phyloP scores from a whole-genome alignment of 2,329 filamentous ascomycete species.

The Phoma sp. region DNA sequence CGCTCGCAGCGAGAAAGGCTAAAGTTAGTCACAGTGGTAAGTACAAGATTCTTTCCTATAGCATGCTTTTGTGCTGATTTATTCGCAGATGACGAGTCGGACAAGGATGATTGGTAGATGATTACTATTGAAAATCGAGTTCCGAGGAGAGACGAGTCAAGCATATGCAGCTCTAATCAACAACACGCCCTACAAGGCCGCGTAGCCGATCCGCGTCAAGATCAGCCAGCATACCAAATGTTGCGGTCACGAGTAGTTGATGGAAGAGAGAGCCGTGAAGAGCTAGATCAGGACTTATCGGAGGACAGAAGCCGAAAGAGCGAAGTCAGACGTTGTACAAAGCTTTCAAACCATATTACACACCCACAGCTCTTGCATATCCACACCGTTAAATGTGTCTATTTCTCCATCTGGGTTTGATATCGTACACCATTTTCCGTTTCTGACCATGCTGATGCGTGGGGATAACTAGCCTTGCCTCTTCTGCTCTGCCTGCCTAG shows the following conservation, averaged over 20 bases:
- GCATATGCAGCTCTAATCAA: neutral
- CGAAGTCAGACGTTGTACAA: constrained; percentile 3
- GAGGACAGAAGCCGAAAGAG: neutral
- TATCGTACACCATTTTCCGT: neutral
- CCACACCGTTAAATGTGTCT: neutral
- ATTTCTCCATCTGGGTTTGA: neutral
- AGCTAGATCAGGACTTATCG: neutral
- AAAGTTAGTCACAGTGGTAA: constrained; percentile 95
- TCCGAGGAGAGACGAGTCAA: neutral
- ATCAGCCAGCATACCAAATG: neutral
- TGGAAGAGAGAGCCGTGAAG: neutral
- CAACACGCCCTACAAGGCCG: neutral
- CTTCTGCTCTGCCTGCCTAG: neutral
- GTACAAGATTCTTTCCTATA: constrained; percentile 13
- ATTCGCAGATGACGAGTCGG: constrained; percentile 73
- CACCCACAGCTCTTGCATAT: neutral
- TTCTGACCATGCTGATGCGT: neutral
- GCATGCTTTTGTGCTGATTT: constrained; percentile 33
- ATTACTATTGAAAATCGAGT: neutral
- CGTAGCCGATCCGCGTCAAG: neutral
- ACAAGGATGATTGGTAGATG: constrained; percentile 75
- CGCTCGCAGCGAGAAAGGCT: constrained; percentile 84
- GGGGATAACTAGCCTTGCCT: neutral
- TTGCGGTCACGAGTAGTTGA: neutral
- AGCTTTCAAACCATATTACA: constrained; percentile 4